Evolutionary conservation across 768 basidiomycete species (phyloP).

Genomic region (Pisolithus orientalis): DNA sequence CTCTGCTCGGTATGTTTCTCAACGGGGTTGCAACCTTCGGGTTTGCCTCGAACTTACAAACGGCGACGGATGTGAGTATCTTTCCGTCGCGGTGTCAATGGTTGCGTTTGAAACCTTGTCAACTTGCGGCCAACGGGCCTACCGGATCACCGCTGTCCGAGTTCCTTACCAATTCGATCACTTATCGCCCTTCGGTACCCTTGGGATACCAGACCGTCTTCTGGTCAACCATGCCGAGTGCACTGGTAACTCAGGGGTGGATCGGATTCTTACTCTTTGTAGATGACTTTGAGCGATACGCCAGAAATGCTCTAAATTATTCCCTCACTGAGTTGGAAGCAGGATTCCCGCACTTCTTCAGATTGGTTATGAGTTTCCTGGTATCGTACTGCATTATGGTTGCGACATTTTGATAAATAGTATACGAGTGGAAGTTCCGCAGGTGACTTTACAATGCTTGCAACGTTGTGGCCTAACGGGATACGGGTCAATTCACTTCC

Average conservation of each 20-base stretch:
- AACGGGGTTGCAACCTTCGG: constrained; percentile 78
- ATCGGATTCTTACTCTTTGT: constrained; percentile 73
- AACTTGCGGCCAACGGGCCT: constrained; percentile 71
- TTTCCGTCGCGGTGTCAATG: background rate
- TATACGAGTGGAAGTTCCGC: constrained; percentile 38
- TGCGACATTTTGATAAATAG: constrained; percentile 26
- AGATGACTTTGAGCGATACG: constrained; percentile 81
- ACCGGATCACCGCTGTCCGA: constrained; percentile 62
- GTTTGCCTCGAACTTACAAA: constrained; percentile 75
- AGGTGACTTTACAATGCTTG: constrained; percentile 80
- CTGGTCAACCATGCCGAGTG: constrained; percentile 46
- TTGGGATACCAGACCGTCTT: constrained; percentile 47
- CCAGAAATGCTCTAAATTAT: constrained; percentile 65
- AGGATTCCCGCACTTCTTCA: constrained; percentile 68
- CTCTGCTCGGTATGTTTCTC: constrained; percentile 76
- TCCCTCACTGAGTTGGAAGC: constrained; percentile 57
- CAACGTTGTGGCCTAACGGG: constrained; percentile 70
- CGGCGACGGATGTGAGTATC: constrained; percentile 52
- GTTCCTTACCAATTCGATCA: constrained; percentile 73
- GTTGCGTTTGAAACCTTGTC: constrained; percentile 1
- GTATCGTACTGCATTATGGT: background rate
- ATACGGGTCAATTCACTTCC: constrained; percentile 72
- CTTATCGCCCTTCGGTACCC: constrained; percentile 49
- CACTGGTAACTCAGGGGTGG: constrained; percentile 39
- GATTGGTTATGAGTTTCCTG: constrained; percentile 56